Percentiles rank a stretch among this genome's conserved stretches.
Conservation (phyloP, 495 filamentous ascomycete genomes). For the Aspergillus ellipticus region DNA sequence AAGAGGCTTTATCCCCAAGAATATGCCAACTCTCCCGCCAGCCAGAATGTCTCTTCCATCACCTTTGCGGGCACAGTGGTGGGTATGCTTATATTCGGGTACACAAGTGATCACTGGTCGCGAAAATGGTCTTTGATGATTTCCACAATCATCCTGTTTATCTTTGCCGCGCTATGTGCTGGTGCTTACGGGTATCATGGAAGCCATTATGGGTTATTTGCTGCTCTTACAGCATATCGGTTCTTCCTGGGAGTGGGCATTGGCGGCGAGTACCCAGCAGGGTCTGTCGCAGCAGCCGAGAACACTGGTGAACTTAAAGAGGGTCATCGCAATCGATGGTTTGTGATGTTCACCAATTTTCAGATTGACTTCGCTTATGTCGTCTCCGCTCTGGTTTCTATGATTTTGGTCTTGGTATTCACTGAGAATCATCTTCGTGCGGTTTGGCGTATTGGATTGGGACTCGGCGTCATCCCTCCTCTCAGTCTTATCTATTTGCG, state of each 20-base stretch:
- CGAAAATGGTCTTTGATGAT: constrained; percentile 76
- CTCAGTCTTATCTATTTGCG: constrained; percentile 70
- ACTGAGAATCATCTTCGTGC: constrained; percentile 65
- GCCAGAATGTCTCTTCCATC: constrained; percentile 69
- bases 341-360: constrained; percentile 89
- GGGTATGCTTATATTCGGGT: constrained; percentile 80
- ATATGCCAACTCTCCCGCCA: constrained; percentile 63
- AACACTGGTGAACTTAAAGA: constrained; percentile 74
- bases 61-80: constrained; percentile 87
- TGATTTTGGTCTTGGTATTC: constrained; percentile 65
- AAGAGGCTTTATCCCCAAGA: constrained; percentile 54
- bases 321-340: constrained; percentile 84
- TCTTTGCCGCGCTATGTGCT: constrained; percentile 76
- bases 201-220: constrained; percentile 63
- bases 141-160: constrained; percentile 75
- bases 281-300: constrained; percentile 79
- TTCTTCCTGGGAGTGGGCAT: constrained; percentile 71
- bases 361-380: constrained; percentile 83
- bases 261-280: constrained; percentile 84
- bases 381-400: constrained; percentile 68
- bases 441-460: constrained; percentile 73
- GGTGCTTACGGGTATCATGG: constrained; percentile 70
- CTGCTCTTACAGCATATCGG: constrained; percentile 78
- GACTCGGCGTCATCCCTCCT: constrained; percentile 77
- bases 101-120: constrained; percentile 76